A percentile compares a stretch with the other conserved stretches of the same genome.
Evolutionary conservation across 2,329 filamentous ascomycete genomes (phyloP).

Genomic region (Penicillium digitatum): DNA sequence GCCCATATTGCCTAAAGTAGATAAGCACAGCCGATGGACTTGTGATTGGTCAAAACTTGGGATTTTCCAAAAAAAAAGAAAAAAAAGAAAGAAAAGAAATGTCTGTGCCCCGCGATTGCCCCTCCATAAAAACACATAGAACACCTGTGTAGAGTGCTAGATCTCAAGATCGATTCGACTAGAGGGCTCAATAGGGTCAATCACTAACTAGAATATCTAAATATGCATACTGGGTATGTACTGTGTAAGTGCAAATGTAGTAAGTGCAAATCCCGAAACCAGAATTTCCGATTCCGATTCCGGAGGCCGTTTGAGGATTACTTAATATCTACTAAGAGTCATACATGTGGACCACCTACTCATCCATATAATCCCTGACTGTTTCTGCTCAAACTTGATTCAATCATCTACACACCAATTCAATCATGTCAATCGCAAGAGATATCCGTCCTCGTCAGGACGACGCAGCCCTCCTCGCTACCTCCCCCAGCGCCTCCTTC

Average conservation of each 20-base stretch:
- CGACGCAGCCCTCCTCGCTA: constrained; percentile 57
- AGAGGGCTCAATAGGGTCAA: background rate
- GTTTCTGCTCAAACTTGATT: background rate
- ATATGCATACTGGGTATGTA: background rate
- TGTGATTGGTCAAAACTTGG: background rate
- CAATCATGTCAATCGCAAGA: constrained; percentile 32
- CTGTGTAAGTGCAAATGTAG: background rate
- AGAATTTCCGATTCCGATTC: constrained; percentile 11
- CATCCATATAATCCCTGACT: constrained; percentile 10
- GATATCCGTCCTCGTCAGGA: constrained; percentile 34
- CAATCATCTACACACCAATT: background rate
- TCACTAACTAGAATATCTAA: too few relatives aligned
- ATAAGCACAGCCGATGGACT: background rate
- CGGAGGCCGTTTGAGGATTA: constrained; percentile 18
- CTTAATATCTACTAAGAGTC: constrained; percentile 16
- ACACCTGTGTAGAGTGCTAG: background rate
- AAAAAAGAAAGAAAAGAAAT: background rate
- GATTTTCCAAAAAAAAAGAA: background rate
- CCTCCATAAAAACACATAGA: background rate
- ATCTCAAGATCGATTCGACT: background rate
- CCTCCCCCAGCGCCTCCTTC: constrained; percentile 71
- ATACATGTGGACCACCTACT: background rate
- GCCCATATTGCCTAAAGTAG: constrained; percentile 3
- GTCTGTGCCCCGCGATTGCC: constrained; percentile 3
- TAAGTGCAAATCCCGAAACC: background rate